Base-by-base conservation (phyloP, 2,329 filamentous ascomycete species). In the Epichloe amarillans region DNA sequence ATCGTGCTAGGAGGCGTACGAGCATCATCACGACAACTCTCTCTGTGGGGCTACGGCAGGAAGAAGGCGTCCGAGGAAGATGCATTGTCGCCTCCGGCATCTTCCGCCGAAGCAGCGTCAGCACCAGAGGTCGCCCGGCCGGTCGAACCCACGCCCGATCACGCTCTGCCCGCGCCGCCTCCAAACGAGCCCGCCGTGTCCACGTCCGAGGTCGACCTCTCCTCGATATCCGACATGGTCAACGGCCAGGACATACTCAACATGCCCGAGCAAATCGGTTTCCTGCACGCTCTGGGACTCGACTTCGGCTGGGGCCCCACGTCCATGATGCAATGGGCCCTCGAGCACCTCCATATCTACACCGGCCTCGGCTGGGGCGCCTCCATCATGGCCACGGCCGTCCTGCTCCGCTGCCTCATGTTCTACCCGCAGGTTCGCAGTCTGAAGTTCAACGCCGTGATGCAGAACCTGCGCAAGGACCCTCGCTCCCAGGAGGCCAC, bases 301-400 rank as follows among this genome's bases (percentile, higher is more conserved):
- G 87, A 97, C 60, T 97, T 84, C 61, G 89, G 91, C 62, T 90
- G 73, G 72, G 91, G 91, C 15, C 80, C 86, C 5, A 87, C 89
- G 0, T 70, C 82, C 4, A 57, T 80, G 15, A 81, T 93, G 66
- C 76, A 96, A 69, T 90, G 77, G 74, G 21, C 79, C 3, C 69
- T 97, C 11, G 93, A 98, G 72, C 82, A 91, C 63, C 64, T 94
- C 40, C 88, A 98, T 68, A 73, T 96, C 54, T 83, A 76, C 58
- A 70, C 66, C 2, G 88, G 84, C 37, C 68, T 88, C 50, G 87
- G 88, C 12, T 97, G 93, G 93, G 89, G 86, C 74, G 82, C 72
- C 2, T 80, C 86, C 53, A 85, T 96, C 59, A 66, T 83, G 43
- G 66, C 75, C 4, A 77, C 83, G 0, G 82, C 84, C 36, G 36